phyloP scores from a whole-genome alignment of 805 yeast genomes.

The Candida chilensis region DNA sequence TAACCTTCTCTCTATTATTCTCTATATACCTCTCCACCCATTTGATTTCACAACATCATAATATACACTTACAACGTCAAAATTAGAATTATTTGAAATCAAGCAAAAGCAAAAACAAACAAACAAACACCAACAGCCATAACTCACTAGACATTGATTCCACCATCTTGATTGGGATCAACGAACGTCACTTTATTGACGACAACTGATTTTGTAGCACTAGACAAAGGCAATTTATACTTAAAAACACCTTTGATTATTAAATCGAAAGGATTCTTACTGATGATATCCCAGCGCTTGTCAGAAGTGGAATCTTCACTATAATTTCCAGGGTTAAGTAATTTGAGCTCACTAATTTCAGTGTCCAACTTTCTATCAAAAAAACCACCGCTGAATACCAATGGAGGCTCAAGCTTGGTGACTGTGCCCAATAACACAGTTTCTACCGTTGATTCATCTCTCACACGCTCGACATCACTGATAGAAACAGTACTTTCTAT shows the following conservation, averaged over 20 bases:
- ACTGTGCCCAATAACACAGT: conserved; percentile 76
- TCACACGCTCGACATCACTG: too few relatives aligned
- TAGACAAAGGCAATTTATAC: conserved; percentile 61
- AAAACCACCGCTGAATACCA: conserved; percentile 71
- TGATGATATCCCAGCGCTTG: conserved; percentile 65
- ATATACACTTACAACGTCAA: too few relatives aligned
- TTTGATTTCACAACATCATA: too few relatives aligned
- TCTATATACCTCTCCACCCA: too few relatives aligned
- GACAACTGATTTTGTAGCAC: conserved; percentile 43
- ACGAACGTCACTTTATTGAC: conserved; percentile 50
- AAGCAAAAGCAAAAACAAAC: too few relatives aligned
- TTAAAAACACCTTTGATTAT: conserved; percentile 75
- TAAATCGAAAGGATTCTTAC: conserved; percentile 76
- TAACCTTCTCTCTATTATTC: too few relatives aligned
- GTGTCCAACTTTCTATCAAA: conserved; percentile 50
- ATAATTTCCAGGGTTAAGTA: conserved; percentile 61
- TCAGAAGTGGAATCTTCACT: conserved; percentile 14
- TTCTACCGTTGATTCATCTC: conserved; percentile 21
- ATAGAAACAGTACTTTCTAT: too few relatives aligned
- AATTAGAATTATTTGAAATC: too few relatives aligned
- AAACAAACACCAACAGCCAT: too few relatives aligned
- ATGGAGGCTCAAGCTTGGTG: conserved; percentile 56
- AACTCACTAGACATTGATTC: too few relatives aligned
- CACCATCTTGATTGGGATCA: conserved; percentile 30
- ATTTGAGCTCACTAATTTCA: conserved; percentile 63